Evolutionary conservation across 345 rosid genomes (phyloP).

Genomic region (Erodium maritimum): DNA sequence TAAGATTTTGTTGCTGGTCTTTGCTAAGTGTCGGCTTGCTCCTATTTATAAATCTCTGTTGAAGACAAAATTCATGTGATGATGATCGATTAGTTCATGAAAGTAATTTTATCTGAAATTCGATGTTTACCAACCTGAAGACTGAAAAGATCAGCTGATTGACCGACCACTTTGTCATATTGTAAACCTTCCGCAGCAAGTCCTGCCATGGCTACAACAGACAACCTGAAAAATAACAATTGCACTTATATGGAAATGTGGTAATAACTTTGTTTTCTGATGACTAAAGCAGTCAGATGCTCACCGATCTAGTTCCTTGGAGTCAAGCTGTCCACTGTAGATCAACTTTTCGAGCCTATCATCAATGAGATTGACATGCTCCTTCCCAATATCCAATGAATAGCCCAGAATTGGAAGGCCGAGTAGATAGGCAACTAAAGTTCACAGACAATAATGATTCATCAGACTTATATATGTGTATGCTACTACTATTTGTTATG

Average conservation of each 20-base stretch:
- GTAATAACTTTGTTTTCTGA: not conserved
- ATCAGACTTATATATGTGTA: not conserved
- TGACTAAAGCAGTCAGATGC: not conserved
- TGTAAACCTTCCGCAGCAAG: slow-evolving; percentile 87
- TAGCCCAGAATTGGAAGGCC: slow-evolving; percentile 87
- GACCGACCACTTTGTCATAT: slow-evolving; percentile 89
- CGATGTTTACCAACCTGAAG: slow-evolving; percentile 50
- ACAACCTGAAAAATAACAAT: slow-evolving; percentile 35
- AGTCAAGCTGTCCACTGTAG: slow-evolving; percentile 83
- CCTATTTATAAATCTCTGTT: slow-evolving; percentile 77
- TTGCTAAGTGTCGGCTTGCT: slow-evolving; percentile 73
- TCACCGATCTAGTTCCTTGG: slow-evolving; percentile 79
- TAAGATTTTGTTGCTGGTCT: slow-evolving; percentile 86
- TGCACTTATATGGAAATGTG: not conserved
- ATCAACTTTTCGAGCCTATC: slow-evolving; percentile 65
- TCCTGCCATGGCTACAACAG: slow-evolving; percentile 90
- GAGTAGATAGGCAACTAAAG: slow-evolving; percentile 65
- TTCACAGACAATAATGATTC: not conserved
- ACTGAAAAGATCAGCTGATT: slow-evolving; percentile 93
- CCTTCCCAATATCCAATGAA: slow-evolving; percentile 87
- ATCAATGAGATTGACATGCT: slow-evolving; percentile 81
- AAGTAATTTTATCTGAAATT: not conserved
- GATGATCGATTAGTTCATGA: not conserved
- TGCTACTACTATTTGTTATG: not conserved
- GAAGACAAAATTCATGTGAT: not conserved